Conservation (phyloP, 768 basidiomycete genomes). For the Rhodosporidiobolus sp. region DNA sequence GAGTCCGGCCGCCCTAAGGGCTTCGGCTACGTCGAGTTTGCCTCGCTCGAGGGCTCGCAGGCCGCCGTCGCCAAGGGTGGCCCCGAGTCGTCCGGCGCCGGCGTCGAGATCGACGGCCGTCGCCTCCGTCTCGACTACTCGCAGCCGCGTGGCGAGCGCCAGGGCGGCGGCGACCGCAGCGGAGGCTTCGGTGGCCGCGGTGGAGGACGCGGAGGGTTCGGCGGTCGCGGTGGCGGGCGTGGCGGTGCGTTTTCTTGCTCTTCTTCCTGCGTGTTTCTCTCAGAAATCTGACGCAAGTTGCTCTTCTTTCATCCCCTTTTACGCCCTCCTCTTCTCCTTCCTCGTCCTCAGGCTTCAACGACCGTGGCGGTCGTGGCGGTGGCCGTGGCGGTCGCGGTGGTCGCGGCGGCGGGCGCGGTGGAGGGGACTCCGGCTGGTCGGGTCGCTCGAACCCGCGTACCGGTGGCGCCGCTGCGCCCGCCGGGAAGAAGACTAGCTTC, state of each 20-base stretch:
- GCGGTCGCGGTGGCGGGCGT: slow-evolving; percentile 50
- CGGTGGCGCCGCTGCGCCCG: background rate
- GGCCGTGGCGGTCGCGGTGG: slow-evolving; percentile 42
- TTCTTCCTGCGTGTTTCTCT: too few species aligned
- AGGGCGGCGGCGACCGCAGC: slow-evolving; percentile 55
- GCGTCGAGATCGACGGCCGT: slow-evolving; percentile 77
- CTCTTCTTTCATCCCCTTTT: too few species aligned
- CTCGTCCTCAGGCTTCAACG: too few species aligned
- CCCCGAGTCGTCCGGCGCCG: slow-evolving; percentile 51
- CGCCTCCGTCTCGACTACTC: slow-evolving; percentile 78
- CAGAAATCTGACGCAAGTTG: too few species aligned
- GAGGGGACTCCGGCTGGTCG: slow-evolving; percentile 15
- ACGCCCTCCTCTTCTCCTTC: too few species aligned
- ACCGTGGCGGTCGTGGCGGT: slow-evolving; percentile 44
- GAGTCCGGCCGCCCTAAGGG: slow-evolving; percentile 89
- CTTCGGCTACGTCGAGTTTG: slow-evolving; percentile 95
- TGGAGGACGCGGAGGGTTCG: slow-evolving; percentile 42
- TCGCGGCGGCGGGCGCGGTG: slow-evolving; percentile 41
- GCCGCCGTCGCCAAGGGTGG: slow-evolving; percentile 61
- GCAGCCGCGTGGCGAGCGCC: slow-evolving; percentile 65
- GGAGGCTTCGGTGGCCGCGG: slow-evolving; percentile 49
- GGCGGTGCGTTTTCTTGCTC: too few species aligned
- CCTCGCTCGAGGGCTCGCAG: slow-evolving; percentile 71
- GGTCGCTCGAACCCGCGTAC: slow-evolving; percentile 6
- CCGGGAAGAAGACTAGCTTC: slow-evolving; percentile 62